Evolutionary conservation across 345 rosid genomes (phyloP).

Genomic region (Eutrema japonicum): DNA sequence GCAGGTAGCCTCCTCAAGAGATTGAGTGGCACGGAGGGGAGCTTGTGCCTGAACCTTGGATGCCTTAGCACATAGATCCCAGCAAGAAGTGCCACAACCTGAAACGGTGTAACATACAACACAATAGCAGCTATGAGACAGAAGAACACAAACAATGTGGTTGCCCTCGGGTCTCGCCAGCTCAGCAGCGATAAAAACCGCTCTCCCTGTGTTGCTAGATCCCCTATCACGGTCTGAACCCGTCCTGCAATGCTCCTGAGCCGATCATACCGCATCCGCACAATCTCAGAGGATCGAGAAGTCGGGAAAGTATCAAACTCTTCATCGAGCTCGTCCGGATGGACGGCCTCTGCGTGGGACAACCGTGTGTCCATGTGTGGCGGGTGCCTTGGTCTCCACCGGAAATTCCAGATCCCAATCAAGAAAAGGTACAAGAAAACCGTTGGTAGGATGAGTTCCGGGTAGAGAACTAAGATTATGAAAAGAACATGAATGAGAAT

Average conservation of each 20-base stretch:
- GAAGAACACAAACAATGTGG: slow-evolving; percentile 80
- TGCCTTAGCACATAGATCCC: slow-evolving; percentile 83
- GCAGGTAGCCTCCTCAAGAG: slow-evolving; percentile 96
- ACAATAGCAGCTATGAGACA: slow-evolving; percentile 83
- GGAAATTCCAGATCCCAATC: slow-evolving; percentile 89
- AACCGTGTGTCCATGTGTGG: slow-evolving; percentile 95
- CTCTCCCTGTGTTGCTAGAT: slow-evolving; percentile 94
- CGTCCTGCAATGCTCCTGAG: slow-evolving; percentile 89
- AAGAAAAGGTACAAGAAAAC: slow-evolving; percentile 86
- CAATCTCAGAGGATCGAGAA: slow-evolving; percentile 65
- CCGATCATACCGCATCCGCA: slow-evolving; percentile 88
- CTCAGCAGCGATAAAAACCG: slow-evolving; percentile 80
- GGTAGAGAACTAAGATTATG: slow-evolving; percentile 79
- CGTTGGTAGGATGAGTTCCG: slow-evolving; percentile 91
- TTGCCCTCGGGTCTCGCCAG: slow-evolving; percentile 98
- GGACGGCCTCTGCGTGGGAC: slow-evolving; percentile 84
- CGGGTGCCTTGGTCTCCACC: slow-evolving; percentile 92
- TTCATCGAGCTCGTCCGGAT: slow-evolving; percentile 94
- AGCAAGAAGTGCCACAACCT: slow-evolving; percentile 68
- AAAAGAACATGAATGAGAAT: slow-evolving; percentile 81
- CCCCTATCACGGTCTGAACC: slow-evolving; percentile 95
- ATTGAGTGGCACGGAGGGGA: slow-evolving; percentile 85
- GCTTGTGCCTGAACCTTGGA: slow-evolving; percentile 88
- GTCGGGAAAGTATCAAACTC: slow-evolving; percentile 95
- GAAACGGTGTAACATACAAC: slow-evolving; percentile 88